A percentile compares a stretch with the other conserved stretches of the same genome.
phyloP scores from a whole-genome alignment of 805 yeast genomes.

The Wickerhamomyces alni region DNA sequence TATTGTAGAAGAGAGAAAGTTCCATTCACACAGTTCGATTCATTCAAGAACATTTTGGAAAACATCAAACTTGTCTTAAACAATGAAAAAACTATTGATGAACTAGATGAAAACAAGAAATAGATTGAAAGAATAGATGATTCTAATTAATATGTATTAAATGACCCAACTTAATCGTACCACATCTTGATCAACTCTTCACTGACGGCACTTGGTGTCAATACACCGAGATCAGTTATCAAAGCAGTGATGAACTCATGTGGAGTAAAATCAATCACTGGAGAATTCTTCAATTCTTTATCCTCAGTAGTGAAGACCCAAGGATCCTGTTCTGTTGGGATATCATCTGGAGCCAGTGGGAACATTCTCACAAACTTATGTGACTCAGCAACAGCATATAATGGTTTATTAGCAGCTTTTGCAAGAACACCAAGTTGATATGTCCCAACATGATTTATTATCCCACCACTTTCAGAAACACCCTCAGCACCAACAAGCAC shows the following conservation, averaged over 20 bases:
- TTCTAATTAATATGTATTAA: background rate
- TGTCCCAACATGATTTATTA: constrained; percentile 90
- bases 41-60: constrained; percentile 68
- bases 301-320: constrained; percentile 36
- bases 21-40: constrained; percentile 78
- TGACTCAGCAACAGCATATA: constrained; percentile 89
- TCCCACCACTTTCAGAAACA: constrained; percentile 98
- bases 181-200: constrained; percentile 97
- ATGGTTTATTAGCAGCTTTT: constrained; percentile 82
- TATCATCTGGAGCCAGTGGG: constrained; percentile 89
- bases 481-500: constrained; percentile 98
- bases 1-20: constrained; percentile 77
- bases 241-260: constrained; percentile 93
- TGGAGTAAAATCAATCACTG: constrained; percentile 86
- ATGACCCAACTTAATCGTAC: constrained; percentile 59
- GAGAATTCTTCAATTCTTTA: constrained; percentile 36
- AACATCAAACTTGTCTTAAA: constrained; percentile 50
- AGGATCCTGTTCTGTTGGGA: constrained; percentile 54
- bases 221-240: constrained; percentile 92
- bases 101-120: constrained; percentile 28
- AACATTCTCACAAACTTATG: constrained; percentile 96
- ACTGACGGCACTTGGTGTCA: constrained; percentile 97
- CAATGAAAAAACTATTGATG: constrained; percentile 31
- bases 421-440: constrained; percentile 94
- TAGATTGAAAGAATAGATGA: background rate